Conservation (phyloP, 148 eudicot genomes). For the Diospyros kaki region DNA sequence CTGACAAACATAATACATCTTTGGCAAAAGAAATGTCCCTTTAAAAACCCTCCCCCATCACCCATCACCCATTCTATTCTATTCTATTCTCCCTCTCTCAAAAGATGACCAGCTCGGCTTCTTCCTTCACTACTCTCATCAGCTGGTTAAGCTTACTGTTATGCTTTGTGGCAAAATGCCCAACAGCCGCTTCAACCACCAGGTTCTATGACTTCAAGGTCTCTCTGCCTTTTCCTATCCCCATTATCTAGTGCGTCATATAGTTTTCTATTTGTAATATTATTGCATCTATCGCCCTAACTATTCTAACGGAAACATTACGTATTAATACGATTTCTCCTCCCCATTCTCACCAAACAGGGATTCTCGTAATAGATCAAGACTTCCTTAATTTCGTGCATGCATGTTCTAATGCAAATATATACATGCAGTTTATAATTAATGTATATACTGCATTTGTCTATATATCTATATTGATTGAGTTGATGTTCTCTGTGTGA, state of each 20-base stretch:
- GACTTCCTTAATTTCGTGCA: no score
- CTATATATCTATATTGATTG: not conserved
- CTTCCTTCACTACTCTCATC: not conserved
- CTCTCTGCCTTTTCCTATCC: not conserved
- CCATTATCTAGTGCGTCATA: no score
- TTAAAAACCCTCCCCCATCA: conserved; percentile 1
- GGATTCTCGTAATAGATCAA: no score
- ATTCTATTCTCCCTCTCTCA: not conserved
- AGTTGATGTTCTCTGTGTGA: no score
- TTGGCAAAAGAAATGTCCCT: not conserved
- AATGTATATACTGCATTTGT: not conserved
- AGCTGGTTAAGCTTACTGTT: conserved; percentile 11
- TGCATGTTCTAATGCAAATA: no score
- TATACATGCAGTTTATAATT: no score
- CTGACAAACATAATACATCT: conserved; percentile 27
- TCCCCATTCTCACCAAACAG: no score
- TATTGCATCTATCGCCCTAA: no score
- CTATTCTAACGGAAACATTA: no score
- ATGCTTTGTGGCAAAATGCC: conserved; percentile 14
- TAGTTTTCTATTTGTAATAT: no score
- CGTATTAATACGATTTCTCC: no score
- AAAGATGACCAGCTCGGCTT: conserved; percentile 15
- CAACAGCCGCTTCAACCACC: conserved; percentile 35
- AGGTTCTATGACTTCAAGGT: conserved; percentile 58
- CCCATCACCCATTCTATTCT: not conserved